A percentile compares a stretch with the other conserved stretches of the same genome.
Evolutionary conservation across 352 stramenopile genomes (phyloP).

Genomic region (Globisporangium recalcitrans): DNA sequence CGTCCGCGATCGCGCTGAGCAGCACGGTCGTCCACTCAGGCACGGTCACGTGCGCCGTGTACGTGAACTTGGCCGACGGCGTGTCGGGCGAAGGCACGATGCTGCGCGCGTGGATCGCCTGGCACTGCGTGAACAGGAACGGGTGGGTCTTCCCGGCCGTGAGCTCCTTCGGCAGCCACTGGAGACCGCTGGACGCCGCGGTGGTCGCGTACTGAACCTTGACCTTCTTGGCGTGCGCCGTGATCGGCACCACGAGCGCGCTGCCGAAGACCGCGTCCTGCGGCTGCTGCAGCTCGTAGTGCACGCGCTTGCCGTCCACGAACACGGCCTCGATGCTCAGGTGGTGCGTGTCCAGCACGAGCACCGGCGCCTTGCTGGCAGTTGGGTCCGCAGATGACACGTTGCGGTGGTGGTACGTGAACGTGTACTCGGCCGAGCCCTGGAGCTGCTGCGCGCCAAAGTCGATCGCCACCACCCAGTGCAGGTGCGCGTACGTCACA

Average conservation of each 20-base stretch:
- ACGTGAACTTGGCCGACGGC: slow-evolving; percentile 92
- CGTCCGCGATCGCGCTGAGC: slow-evolving; percentile 79
- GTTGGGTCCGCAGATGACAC: not conserved
- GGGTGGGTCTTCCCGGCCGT: slow-evolving; percentile 92
- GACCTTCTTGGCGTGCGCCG: slow-evolving; percentile 41
- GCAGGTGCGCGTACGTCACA: slow-evolving; percentile 74
- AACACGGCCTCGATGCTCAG: slow-evolving; percentile 56
- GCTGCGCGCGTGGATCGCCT: slow-evolving; percentile 93
- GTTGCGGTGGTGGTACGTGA: slow-evolving; percentile 30
- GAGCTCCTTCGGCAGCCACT: slow-evolving; percentile 91
- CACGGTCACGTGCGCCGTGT: slow-evolving; percentile 87
- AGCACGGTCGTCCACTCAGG: slow-evolving; percentile 91
- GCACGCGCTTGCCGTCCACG: slow-evolving; percentile 31
- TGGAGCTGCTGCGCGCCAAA: slow-evolving; percentile 67
- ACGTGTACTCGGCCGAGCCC: slow-evolving; percentile 83
- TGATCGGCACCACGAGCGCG: slow-evolving; percentile 50
- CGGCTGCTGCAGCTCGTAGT: slow-evolving; percentile 1
- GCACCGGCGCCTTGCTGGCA: slow-evolving; percentile 13
- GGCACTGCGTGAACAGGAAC: slow-evolving; percentile 94
- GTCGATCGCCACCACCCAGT: slow-evolving; percentile 80
- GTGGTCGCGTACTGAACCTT: slow-evolving; percentile 20
- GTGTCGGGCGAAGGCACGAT: slow-evolving; percentile 95
- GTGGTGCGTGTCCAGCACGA: slow-evolving; percentile 84
- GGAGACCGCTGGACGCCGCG: slow-evolving; percentile 55
- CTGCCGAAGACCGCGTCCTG: slow-evolving; percentile 58